Conservation (phyloP, 2,329 filamentous ascomycete genomes). For the Colletotrichum siamense region DNA sequence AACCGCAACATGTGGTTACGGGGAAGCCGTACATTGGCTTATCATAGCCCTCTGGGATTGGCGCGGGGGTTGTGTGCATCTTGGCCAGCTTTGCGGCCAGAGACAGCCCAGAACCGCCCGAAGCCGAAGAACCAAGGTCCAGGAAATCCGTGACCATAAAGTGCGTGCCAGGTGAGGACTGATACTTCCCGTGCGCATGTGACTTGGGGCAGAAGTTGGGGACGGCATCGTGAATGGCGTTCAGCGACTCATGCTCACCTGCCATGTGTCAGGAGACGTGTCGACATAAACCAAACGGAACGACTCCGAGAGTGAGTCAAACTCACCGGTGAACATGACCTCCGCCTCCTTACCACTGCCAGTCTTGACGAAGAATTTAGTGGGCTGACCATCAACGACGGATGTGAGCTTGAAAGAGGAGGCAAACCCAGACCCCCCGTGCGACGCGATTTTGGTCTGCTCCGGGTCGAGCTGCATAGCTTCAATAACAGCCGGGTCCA, state of each 20-base stretch:
- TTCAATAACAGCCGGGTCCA: constrained; percentile 68
- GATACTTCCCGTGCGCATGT: constrained; percentile 71
- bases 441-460: constrained; percentile 59
- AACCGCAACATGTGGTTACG: constrained; percentile 83
- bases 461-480: constrained; percentile 64
- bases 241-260: constrained; percentile 85
- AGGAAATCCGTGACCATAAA: constrained; percentile 83
- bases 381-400: constrained; percentile 51
- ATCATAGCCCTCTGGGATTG: constrained; percentile 62
- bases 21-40: constrained; percentile 82
- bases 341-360: constrained; percentile 64
- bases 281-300: not conserved
- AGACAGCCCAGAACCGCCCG: constrained; percentile 54
- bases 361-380: constrained; percentile 76
- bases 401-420: constrained; percentile 66
- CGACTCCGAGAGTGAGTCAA: not conserved
- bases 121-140: constrained; percentile 57
- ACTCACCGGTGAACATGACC: constrained; percentile 71
- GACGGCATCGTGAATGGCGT: constrained; percentile 76
- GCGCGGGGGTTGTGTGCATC: constrained; percentile 79
- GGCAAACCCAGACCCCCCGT: constrained; percentile 72
- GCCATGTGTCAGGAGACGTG: constrained; percentile 31
- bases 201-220: constrained; percentile 79
- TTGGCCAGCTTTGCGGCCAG: constrained; percentile 79
- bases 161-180: constrained; percentile 53